Conservation (phyloP, 1,284 basidiomycete genomes). For the Austroboletus niveus region DNA sequence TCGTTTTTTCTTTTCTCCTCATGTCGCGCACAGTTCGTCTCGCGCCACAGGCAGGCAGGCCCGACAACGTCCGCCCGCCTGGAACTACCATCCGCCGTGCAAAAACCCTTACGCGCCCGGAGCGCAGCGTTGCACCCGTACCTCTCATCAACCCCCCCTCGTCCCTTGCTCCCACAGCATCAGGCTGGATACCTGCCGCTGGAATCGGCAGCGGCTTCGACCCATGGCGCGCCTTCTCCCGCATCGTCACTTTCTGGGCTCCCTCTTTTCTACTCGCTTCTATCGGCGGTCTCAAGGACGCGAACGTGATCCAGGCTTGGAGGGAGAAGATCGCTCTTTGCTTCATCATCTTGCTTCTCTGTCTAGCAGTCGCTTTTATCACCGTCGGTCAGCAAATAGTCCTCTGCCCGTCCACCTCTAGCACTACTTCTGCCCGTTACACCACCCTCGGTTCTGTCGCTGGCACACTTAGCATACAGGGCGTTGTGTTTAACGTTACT, state of each 20-base stretch:
- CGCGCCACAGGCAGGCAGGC: conserved; percentile 31
- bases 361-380: conserved; percentile 83
- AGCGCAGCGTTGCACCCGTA: conserved; percentile 89
- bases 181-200: conserved; percentile 28
- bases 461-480: conserved; percentile 76
- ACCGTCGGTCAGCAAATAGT: conserved; percentile 95
- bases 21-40: conserved; percentile 56
- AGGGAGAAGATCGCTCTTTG: conserved; percentile 96
- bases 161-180: conserved; percentile 39
- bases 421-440: conserved; percentile 64
- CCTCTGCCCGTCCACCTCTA: conserved; percentile 74
- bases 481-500: conserved; percentile 77
- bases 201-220: conserved; percentile 49
- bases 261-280: conserved; percentile 75
- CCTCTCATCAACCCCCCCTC: conserved; percentile 85
- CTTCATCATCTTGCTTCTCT: conserved; percentile 79
- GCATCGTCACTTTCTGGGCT: conserved; percentile 88
- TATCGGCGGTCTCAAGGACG: conserved; percentile 80
- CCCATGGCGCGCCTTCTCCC: conserved; percentile 83
- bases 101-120: conserved; percentile 95
- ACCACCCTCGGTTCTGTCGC: conserved; percentile 57
- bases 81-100: conserved; percentile 72
- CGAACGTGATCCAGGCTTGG: conserved; percentile 87
- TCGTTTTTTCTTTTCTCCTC: conserved; percentile 13
- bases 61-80: conserved; percentile 57